Conservation (phyloP, 257 asterid genomes). For the Nyctanthes arbortristis region DNA sequence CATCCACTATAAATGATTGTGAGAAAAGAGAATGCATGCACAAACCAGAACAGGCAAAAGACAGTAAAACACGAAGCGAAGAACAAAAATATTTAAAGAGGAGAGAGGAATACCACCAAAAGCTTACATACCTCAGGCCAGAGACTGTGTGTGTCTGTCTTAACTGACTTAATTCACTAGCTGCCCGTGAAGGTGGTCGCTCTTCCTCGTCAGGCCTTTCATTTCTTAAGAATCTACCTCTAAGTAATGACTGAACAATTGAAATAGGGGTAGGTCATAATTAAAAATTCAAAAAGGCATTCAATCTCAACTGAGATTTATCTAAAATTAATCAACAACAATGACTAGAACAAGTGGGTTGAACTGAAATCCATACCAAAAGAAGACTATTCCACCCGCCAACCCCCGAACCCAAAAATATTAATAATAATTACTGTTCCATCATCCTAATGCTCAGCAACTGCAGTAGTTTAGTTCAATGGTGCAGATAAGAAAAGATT, state of each 20-base stretch:
- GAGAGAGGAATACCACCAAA: conserved; percentile 5
- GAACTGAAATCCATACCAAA: neutral
- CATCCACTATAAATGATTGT: conserved; percentile 4
- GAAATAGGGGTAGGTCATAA: neutral
- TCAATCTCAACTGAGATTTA: conserved; percentile 8
- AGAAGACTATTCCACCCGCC: no score
- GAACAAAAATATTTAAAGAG: neutral
- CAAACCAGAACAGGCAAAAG: conserved; percentile 6
- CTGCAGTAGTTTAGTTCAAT: conserved; percentile 2
- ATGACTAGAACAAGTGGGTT: neutral
- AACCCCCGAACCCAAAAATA: no score
- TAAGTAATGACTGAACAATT: conserved; percentile 57
- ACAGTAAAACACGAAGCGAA: neutral
- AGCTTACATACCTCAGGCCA: conserved; percentile 53
- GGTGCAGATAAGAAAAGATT: conserved; percentile 6
- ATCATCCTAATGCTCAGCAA: conserved; percentile 15
- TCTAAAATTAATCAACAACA: conserved; percentile 14
- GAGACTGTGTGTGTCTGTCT: conserved; percentile 72
- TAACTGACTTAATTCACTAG: conserved; percentile 54
- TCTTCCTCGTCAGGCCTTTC: conserved; percentile 63
- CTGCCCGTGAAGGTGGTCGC: conserved; percentile 61
- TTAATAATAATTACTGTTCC: no score
- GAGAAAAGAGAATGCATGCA: conserved; percentile 9
- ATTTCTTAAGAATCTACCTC: conserved; percentile 68
- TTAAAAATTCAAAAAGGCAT: conserved; percentile 8